Conservation (phyloP, 768 basidiomycete species). For the Thelephora aurantiotincta region DNA sequence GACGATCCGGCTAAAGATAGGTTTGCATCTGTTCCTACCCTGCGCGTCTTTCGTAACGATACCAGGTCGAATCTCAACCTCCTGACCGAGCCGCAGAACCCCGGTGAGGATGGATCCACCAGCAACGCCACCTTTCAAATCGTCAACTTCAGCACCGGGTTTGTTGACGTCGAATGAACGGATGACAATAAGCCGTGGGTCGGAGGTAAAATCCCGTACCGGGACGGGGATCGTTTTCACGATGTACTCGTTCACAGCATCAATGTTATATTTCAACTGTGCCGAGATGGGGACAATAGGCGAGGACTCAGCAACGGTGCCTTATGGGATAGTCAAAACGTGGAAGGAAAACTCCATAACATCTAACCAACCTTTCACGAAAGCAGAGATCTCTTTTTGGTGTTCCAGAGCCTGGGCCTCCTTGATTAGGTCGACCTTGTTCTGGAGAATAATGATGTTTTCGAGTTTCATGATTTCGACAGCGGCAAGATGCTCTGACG, state of each 20-base stretch:
- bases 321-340: constrained; percentile 24
- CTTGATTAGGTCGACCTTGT: constrained; percentile 97
- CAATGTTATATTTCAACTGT: constrained; percentile 97
- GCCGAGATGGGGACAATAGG: constrained; percentile 99
- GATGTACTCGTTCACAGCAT: constrained; percentile 98
- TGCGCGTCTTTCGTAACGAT: constrained; percentile 91
- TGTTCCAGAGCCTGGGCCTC: constrained; percentile 91
- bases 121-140: constrained; percentile 95
- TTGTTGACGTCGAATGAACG: constrained; percentile 99
- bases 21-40: constrained; percentile 83
- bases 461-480: constrained; percentile 99
- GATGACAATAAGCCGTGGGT: constrained; percentile 93
- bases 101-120: constrained; percentile 94
- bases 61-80: constrained; percentile 94
- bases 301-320: constrained; percentile 92
- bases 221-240: constrained; percentile 95
- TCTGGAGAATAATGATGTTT: constrained; percentile 95
- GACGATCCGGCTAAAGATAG: constrained; percentile 85
- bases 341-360: background rate
- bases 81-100: constrained; percentile 77
- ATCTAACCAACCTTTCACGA: constrained; percentile 67
- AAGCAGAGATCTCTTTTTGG: constrained; percentile 87
- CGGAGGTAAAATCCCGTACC: constrained; percentile 80
- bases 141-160: constrained; percentile 92
- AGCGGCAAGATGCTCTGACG: constrained; percentile 94